Evolutionary conservation across 2,329 filamentous ascomycete species (phyloP).

Genomic region (Thermothelomyces thermophilus): DNA sequence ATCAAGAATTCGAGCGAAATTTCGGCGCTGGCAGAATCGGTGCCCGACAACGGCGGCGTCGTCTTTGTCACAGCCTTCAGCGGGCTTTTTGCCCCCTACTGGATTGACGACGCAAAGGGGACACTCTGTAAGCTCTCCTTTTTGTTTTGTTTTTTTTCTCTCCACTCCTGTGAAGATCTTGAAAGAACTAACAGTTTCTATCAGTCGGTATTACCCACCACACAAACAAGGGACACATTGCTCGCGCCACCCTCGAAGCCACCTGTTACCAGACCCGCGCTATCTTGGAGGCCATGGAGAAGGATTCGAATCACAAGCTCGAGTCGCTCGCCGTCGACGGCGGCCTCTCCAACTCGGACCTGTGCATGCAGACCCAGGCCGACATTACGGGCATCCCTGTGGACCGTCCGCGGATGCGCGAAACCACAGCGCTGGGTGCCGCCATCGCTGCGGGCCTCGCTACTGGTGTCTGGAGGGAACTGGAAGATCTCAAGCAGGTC

Average conservation of each 20-base stretch:
- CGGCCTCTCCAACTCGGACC: constrained; percentile 79
- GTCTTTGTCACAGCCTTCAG: constrained; percentile 87
- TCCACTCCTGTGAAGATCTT: no score
- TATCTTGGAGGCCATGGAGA: constrained; percentile 86
- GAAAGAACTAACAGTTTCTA: constrained; percentile 27
- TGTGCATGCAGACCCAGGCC: constrained; percentile 89
- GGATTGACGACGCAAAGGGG: constrained; percentile 88
- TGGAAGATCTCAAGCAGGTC: constrained; percentile 66
- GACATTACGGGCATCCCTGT: constrained; percentile 78
- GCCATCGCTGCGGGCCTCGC: constrained; percentile 87
- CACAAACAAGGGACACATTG: constrained; percentile 79
- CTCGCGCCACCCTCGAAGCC: constrained; percentile 81
- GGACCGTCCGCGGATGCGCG: constrained; percentile 78
- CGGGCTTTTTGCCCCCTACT: constrained; percentile 86
- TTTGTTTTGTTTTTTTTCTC: no score
- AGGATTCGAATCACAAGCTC: constrained; percentile 71
- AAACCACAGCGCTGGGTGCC: constrained; percentile 82
- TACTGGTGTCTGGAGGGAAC: constrained; percentile 67
- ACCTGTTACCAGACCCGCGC: constrained; percentile 91
- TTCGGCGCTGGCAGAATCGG: constrained; percentile 44
- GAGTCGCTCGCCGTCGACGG: constrained; percentile 76
- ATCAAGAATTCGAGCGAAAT: constrained; percentile 46
- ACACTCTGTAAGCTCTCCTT: constrained; percentile 59
- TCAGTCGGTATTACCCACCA: constrained; percentile 73
- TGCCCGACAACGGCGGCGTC: constrained; percentile 71